Conservation (phyloP, 2,329 filamentous ascomycete genomes). For the Fusarium sp. region DNA sequence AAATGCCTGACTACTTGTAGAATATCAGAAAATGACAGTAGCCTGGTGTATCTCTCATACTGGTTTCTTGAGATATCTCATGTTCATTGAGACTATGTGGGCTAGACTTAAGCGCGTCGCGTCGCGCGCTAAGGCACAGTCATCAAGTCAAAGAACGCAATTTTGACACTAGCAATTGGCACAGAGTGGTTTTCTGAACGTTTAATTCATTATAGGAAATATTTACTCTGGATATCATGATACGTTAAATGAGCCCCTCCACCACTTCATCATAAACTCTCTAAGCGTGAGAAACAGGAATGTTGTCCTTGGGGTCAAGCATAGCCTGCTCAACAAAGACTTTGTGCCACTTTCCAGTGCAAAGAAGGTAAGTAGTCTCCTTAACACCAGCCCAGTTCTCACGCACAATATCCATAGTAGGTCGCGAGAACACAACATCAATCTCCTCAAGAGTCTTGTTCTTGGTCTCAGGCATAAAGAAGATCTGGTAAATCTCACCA, state of each 20-base stretch:
- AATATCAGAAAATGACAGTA: no score
- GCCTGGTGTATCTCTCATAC: no score
- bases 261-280: background rate
- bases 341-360: conserved; percentile 37
- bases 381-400: conserved; percentile 62
- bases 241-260: conserved; percentile 3
- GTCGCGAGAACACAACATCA: conserved; percentile 72
- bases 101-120: no score
- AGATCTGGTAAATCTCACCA: conserved; percentile 76
- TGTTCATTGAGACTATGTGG: no score
- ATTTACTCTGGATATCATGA: conserved; percentile 18
- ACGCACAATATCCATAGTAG: conserved; percentile 70
- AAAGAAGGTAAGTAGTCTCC: conserved; percentile 46
- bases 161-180: no score
- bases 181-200: no score
- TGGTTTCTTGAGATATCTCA: no score
- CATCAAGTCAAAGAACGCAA: no score
- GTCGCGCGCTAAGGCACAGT: no score
- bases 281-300: conserved; percentile 14
- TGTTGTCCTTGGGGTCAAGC: conserved; percentile 20
- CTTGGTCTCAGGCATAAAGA: conserved; percentile 83
- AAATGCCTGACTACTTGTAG: no score
- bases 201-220: no score
- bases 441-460: conserved; percentile 76
- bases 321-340: conserved; percentile 44